These are phyloP conservation scores for Lachnellula occidentalis DNA, from an alignment of 2,329 filamentous ascomycete species.

Conservation along the genomic window DNA sequence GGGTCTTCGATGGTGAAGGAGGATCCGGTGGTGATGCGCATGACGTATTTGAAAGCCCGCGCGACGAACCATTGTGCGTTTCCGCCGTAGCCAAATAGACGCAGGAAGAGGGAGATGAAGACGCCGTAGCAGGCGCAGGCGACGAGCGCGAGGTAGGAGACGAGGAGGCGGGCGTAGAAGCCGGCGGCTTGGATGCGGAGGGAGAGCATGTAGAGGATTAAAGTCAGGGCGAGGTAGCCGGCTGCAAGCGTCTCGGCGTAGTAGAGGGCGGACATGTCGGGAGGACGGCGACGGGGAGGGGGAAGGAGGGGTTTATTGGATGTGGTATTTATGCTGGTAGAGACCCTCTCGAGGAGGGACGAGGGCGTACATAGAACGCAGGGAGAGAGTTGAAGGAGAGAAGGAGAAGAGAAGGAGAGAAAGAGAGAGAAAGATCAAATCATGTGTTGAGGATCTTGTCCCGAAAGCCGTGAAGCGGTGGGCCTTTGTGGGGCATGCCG, in stretches of 20 bases:
- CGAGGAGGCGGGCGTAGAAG: conserved; percentile 65
- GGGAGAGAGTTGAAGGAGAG: conserved; percentile 1
- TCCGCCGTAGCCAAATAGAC: conserved; percentile 64
- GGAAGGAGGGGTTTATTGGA: neutral
- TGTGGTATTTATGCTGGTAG: conserved; percentile 2
- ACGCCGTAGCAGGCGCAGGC: conserved; percentile 68
- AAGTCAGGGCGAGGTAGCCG: conserved; percentile 46
- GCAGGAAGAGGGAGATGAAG: conserved; percentile 64
- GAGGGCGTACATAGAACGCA: conserved; percentile 18
- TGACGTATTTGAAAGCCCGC: conserved; percentile 72
- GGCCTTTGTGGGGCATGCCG: too few relatives aligned
- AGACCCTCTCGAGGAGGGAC: conserved; percentile 28
- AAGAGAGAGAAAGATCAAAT: neutral
- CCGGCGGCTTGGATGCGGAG: conserved; percentile 51
- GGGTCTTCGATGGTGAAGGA: conserved; percentile 70
- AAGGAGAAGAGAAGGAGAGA: neutral
- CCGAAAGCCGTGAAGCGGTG: neutral
- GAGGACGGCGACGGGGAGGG: neutral
- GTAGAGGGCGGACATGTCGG: conserved; percentile 26
- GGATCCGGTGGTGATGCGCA: conserved; percentile 71
- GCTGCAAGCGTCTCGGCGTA: conserved; percentile 41
- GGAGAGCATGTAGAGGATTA: conserved; percentile 58
- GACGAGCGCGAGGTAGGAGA: conserved; percentile 58
- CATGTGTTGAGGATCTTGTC: conserved; percentile 7
- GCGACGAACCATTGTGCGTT: conserved; percentile 82